A percentile compares a stretch with the other conserved stretches of the same genome.
Conservation (phyloP, 2,329 filamentous ascomycete genomes). For the Bipolaris bicolor region DNA sequence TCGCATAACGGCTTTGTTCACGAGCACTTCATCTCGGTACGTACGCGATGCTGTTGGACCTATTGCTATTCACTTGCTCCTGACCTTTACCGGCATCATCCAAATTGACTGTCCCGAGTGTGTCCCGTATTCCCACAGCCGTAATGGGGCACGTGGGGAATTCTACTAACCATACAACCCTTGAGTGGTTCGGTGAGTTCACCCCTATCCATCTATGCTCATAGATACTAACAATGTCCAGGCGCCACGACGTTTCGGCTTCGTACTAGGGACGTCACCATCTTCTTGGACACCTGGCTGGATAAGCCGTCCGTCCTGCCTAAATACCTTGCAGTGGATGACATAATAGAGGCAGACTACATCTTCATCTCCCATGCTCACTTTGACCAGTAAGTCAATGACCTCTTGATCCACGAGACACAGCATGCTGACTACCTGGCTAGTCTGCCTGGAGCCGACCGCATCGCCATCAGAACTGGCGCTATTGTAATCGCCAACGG, state of each 20-base stretch:
- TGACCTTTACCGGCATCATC: too few relatives aligned
- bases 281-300: conserved; percentile 16
- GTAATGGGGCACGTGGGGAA: too few relatives aligned
- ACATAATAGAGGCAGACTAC: conserved; percentile 13
- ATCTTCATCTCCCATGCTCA: conserved; percentile 16
- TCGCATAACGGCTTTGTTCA: too few relatives aligned
- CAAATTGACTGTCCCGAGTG: too few relatives aligned
- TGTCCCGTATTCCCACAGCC: too few relatives aligned
- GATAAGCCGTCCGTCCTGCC: conserved; percentile 4
- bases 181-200: too few relatives aligned
- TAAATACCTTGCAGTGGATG: background rate
- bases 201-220: too few relatives aligned
- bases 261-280: background rate
- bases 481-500: conserved; percentile 11
- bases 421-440: background rate
- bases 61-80: too few relatives aligned
- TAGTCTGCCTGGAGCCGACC: conserved; percentile 14
- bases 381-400: conserved; percentile 9
- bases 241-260: conserved; percentile 12
- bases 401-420: background rate
- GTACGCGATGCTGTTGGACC: too few relatives aligned
- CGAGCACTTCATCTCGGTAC: too few relatives aligned
- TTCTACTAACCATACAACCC: too few relatives aligned
- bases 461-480: conserved; percentile 10
- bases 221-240: background rate